Evolutionary conservation across 257 asterid species (phyloP).

Genomic region (Solanum paucissectum): DNA sequence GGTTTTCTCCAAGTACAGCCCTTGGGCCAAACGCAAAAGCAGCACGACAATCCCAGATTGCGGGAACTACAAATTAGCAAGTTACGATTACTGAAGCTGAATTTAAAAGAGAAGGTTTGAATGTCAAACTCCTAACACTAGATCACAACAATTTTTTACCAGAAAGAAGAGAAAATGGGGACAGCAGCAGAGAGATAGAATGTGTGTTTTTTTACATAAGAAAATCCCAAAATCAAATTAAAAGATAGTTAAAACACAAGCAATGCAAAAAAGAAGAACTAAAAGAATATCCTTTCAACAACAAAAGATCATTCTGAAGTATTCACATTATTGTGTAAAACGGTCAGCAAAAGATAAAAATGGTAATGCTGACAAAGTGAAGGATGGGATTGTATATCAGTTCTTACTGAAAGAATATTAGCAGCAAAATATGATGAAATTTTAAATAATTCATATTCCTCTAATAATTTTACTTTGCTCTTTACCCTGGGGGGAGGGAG

Average conservation of each 20-base stretch:
- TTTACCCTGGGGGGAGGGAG: not conserved
- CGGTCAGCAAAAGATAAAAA: not conserved
- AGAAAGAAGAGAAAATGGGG: not conserved
- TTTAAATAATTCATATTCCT: not conserved
- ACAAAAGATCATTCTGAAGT: not conserved
- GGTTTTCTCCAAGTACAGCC: slow-evolving; percentile 28
- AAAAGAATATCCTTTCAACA: not conserved
- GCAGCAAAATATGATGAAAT: not conserved
- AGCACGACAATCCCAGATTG: slow-evolving; percentile 78
- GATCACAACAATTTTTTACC: not conserved
- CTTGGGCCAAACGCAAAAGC: slow-evolving; percentile 71
- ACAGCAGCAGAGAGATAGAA: not conserved
- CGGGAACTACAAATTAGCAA: slow-evolving; percentile 37
- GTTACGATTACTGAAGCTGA: not conserved
- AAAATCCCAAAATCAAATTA: not conserved
- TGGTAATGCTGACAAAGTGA: not conserved
- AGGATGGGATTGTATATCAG: not conserved
- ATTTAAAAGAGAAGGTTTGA: not conserved
- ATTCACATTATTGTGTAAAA: not conserved
- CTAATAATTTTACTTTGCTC: not conserved
- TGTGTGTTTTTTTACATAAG: not conserved
- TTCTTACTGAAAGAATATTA: not conserved
- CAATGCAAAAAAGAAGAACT: not conserved
- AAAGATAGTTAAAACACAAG: not conserved
- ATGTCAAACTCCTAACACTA: not conserved